Conservation (phyloP, 2,329 filamentous ascomycete species). For the Metarhizium sp. region DNA sequence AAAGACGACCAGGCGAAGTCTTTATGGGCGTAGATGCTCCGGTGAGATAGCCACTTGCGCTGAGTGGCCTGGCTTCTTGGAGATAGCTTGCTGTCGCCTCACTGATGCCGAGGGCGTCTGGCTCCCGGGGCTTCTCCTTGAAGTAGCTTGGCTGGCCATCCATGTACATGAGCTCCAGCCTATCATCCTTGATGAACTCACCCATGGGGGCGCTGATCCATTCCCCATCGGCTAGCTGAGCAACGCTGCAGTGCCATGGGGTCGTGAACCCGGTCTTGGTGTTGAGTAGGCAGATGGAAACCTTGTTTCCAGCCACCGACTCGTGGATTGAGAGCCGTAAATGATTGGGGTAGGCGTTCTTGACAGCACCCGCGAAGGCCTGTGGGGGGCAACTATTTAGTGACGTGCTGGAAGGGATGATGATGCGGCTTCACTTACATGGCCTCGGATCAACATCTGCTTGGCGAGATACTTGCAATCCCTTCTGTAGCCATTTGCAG, state of each 20-base stretch:
- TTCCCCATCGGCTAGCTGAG: constrained; percentile 10
- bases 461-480: constrained; percentile 20
- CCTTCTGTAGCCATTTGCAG: constrained; percentile 14
- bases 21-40: not conserved
- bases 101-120: not conserved
- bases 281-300: constrained; percentile 19
- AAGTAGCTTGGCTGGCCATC: constrained; percentile 12
- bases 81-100: not conserved
- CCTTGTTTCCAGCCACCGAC: constrained; percentile 16
- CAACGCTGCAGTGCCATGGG: constrained; percentile 22
- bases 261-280: constrained; percentile 21
- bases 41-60: not conserved
- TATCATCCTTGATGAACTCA: constrained; percentile 14
- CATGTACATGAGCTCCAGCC: constrained; percentile 14
- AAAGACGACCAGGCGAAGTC: not conserved
- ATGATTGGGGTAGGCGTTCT: constrained; percentile 15
- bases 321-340: constrained; percentile 20
- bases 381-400: not conserved
- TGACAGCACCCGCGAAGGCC: constrained; percentile 20
- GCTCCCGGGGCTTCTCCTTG: not conserved
- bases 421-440: constrained; percentile 12
- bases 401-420: not conserved
- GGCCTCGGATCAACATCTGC: constrained; percentile 20
- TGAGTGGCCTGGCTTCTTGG: constrained; percentile 2
- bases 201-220: constrained; percentile 14